These are phyloP conservation scores for Ampelocalamus luodianensis DNA, from an alignment of 176 grass and related monocot genomes.

Conservation along the genomic window DNA sequence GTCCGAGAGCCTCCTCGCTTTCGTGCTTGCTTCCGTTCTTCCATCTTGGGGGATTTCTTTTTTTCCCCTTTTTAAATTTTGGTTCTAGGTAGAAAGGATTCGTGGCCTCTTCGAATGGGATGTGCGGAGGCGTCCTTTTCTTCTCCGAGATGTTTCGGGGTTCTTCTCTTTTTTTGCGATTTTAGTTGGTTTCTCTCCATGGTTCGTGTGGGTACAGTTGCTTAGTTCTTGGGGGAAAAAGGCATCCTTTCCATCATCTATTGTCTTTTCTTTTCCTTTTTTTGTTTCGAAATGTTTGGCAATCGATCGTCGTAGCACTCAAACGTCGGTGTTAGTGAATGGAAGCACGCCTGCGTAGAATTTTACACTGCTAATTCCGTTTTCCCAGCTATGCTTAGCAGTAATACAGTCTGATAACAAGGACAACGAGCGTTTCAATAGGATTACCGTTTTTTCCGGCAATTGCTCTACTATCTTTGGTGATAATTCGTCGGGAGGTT, in stretches of 20 bases:
- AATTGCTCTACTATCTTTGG: background rate
- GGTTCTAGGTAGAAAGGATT: background rate
- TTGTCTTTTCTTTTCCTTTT: background rate
- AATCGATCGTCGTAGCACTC: background rate
- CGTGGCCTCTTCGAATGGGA: background rate
- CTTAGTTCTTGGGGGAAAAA: background rate
- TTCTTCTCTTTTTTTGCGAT: background rate
- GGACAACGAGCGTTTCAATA: background rate
- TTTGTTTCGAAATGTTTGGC: constrained; percentile 5
- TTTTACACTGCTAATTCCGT: background rate
- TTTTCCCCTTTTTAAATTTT: background rate
- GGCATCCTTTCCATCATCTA: background rate
- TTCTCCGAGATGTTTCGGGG: background rate
- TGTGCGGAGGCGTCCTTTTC: background rate
- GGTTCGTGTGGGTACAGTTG: too few relatives aligned
- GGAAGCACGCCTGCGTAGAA: background rate
- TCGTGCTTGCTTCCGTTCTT: constrained; percentile 1
- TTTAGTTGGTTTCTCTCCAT: background rate
- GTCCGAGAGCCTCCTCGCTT: background rate
- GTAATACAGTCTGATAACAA: background rate
- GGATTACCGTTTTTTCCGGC: background rate
- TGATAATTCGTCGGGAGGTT: background rate
- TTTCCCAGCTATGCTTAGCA: background rate
- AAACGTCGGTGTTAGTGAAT: background rate
- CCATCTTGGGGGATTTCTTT: background rate